Percentiles rank a stretch among this genome's conserved stretches.
phyloP scores from a whole-genome alignment of 2,329 filamentous ascomycete species.

The Clonostachys byssicola region DNA sequence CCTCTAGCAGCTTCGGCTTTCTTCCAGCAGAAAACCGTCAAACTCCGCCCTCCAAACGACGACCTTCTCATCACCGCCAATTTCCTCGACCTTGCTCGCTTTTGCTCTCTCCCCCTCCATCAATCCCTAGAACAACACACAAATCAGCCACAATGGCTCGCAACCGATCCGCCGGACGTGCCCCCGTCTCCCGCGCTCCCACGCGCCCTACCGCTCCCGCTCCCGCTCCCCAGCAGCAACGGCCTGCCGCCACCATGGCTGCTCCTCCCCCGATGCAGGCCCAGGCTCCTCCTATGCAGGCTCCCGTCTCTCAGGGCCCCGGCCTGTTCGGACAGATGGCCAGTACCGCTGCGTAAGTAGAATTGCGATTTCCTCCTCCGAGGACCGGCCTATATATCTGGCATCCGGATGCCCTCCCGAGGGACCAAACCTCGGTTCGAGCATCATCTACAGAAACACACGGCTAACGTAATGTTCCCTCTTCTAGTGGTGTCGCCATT shows the following conservation, averaged over 20 bases:
- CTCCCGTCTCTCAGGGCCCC: constrained; percentile 58
- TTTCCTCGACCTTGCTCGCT: constrained; percentile 1
- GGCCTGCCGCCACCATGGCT: constrained; percentile 67
- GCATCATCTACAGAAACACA: not conserved
- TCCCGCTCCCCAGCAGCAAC: constrained; percentile 56
- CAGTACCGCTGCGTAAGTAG: constrained; percentile 88
- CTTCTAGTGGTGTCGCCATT: constrained; percentile 77
- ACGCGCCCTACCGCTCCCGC: constrained; percentile 63
- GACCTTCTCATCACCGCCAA: not conserved
- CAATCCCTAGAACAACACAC: constrained; percentile 20
- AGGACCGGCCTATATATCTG: not conserved
- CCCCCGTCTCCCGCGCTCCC: constrained; percentile 47
- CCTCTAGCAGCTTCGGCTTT: not conserved
- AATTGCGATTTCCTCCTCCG: not conserved
- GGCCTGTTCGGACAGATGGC: constrained; percentile 97
- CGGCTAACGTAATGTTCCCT: not conserved
- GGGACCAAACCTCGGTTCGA: not conserved
- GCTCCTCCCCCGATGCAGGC: constrained; percentile 37
- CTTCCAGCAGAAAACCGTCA: not conserved
- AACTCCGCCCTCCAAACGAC: not conserved
- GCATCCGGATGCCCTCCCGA: not conserved
- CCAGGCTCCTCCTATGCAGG: constrained; percentile 40
- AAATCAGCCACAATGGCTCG: constrained; percentile 59
- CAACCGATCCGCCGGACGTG: constrained; percentile 51
- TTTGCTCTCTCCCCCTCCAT: not conserved